Evolutionary conservation across 495 filamentous ascomycete species (phyloP), one percentile per base, ranked within the genome.

Genomic region (Podospora didyma): DNA sequence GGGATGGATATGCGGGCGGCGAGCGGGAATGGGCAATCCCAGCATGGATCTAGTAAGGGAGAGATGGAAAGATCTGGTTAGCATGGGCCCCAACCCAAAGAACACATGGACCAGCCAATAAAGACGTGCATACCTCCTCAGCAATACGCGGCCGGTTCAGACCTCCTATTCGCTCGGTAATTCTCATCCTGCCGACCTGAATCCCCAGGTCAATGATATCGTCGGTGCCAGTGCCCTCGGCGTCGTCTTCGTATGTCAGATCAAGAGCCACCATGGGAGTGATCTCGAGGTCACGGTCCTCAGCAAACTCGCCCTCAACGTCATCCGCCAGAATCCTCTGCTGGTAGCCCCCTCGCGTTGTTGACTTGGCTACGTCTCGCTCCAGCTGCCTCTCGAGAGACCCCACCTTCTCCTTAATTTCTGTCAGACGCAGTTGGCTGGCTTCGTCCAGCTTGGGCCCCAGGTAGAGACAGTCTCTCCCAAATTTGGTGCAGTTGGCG

Each of bases 351-450:
- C 24, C 39, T 11, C n/a, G 16, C 21, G 39, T 41, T n/a, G 69
- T 62, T 14, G 64, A 66, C 52, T 73, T 73, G 50, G 69, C 69
- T 3, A 74, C 71, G 65, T 88, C 82, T 31, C 79, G 65, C 67
- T 86, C 80, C 7, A 89, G 71, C 51, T 82, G 75, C 47, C 79
- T 69, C 59, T 89, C 86, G 3, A 89, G 64, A 1, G 76, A 77
- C 21, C 85, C 85, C 54, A 87, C 83, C 60, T 84, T 81, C 66
- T 89, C 86, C 69, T 89, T 89, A 61, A 88, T 82, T 59, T 87
- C 80, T 4, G 81, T 82, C 16, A 89, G 69, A 49, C 81, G 81
- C 53, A 78, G 72, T 63, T 87, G 82, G 46, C 76, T 79, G 2
- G 73, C 76, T 54, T 85, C 79, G 59, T 88, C 85, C 16, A 86